Conservation (phyloP, 2,329 filamentous ascomycete species). For the Colletotrichum sp. region DNA sequence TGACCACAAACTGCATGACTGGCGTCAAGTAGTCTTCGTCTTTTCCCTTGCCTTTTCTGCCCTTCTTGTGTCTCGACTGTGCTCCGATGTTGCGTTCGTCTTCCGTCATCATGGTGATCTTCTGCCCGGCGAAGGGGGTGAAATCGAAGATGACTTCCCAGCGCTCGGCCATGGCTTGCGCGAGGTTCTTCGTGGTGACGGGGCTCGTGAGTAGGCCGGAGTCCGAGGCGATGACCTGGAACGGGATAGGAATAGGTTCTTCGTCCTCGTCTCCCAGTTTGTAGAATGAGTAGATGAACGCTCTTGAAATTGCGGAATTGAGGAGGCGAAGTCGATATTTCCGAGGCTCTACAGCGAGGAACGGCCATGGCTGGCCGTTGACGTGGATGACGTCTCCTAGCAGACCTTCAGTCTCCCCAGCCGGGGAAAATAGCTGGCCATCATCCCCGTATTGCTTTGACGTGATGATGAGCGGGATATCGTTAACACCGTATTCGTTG, state of each 20-base stretch:
- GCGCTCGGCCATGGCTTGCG: conserved; percentile 60
- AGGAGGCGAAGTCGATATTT: conserved; percentile 64
- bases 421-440: conserved; percentile 52
- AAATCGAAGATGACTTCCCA: conserved; percentile 66
- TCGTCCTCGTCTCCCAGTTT: conserved; percentile 29
- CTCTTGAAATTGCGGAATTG: conserved; percentile 51
- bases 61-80: not conserved
- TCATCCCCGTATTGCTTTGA: conserved; percentile 59
- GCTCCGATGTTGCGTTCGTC: not conserved
- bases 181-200: conserved; percentile 42
- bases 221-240: conserved; percentile 61
- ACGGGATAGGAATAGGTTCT: conserved; percentile 40
- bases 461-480: conserved; percentile 56
- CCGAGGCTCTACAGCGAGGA: conserved; percentile 59
- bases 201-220: conserved; percentile 54
- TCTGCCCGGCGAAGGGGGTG: conserved; percentile 49
- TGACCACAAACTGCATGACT: conserved; percentile 59
- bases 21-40: conserved; percentile 55
- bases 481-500: conserved; percentile 52
- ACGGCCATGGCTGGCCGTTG: conserved; percentile 66
- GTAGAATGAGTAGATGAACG: conserved; percentile 53
- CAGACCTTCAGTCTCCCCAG: conserved; percentile 48
- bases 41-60: conserved; percentile 37
- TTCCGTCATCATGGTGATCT: conserved; percentile 42
- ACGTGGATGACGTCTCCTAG: conserved; percentile 64